Conservation (phyloP, 352 stramenopile genomes). For the Phytophthora melonis region DNA sequence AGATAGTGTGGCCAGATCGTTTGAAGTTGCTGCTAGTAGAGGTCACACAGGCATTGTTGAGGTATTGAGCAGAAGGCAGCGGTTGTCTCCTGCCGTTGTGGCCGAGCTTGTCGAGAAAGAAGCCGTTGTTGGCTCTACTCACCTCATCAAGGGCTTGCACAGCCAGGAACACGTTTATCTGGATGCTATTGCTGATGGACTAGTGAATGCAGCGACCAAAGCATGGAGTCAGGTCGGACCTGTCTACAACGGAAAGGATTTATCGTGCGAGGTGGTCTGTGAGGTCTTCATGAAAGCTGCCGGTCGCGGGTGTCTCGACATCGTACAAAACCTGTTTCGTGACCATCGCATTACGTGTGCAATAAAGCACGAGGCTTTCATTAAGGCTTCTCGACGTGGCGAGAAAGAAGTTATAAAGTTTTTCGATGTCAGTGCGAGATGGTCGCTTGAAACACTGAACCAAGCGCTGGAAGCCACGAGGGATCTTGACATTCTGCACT, state of each 20-base stretch:
- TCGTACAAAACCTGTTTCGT: not conserved
- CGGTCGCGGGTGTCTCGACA: not conserved
- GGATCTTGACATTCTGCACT: not conserved
- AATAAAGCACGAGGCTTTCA: not conserved
- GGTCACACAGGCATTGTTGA: not conserved
- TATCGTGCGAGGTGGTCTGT: not conserved
- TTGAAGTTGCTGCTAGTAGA: not conserved
- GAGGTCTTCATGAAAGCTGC: not conserved
- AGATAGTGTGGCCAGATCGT: not conserved
- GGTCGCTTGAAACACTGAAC: not conserved
- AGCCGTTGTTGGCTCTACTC: not conserved
- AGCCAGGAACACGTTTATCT: not conserved
- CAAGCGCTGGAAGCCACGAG: not conserved
- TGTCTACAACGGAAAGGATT: not conserved
- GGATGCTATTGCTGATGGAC: not conserved
- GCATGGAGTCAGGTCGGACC: not conserved
- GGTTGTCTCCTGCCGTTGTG: not conserved
- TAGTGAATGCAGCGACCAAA: not conserved
- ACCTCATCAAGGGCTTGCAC: not conserved
- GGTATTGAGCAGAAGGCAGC: not conserved
- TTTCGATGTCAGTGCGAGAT: not conserved
- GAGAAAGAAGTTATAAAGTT: not conserved
- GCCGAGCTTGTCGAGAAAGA: not conserved
- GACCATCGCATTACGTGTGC: not conserved
- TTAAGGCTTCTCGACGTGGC: not conserved